phyloP scores from a whole-genome alignment of 495 filamentous ascomycete genomes.

The Penicillium bovifimosum region DNA sequence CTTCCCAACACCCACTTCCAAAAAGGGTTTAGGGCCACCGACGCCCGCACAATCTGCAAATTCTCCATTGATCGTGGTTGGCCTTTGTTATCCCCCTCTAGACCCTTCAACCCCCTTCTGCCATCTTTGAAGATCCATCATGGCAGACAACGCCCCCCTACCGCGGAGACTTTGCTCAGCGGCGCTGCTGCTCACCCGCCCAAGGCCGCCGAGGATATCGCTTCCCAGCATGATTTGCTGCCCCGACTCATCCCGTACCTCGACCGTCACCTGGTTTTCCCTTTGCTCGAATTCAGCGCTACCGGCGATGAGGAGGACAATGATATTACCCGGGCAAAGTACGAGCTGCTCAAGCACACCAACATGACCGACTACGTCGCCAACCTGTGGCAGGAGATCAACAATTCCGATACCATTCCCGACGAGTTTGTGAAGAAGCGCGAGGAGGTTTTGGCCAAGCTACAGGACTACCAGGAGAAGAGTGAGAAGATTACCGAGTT shows the following conservation, averaged over 20 bases:
- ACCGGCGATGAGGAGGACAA: slow-evolving; percentile 53
- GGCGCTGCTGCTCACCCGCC: slow-evolving; percentile 43
- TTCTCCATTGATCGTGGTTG: slow-evolving; percentile 24
- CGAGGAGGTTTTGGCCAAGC: slow-evolving; percentile 76
- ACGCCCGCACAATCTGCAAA: slow-evolving; percentile 39
- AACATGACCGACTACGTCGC: slow-evolving; percentile 98
- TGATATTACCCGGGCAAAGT: slow-evolving; percentile 77
- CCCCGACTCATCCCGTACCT: slow-evolving; percentile 86
- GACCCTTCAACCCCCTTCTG: slow-evolving; percentile 12
- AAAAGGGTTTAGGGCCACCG: slow-evolving; percentile 34
- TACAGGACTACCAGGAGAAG: slow-evolving; percentile 77
- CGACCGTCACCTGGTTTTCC: slow-evolving; percentile 93
- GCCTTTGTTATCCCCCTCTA: slow-evolving; percentile 14
- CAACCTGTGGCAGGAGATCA: slow-evolving; percentile 77
- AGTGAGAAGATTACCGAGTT: slow-evolving; percentile 80
- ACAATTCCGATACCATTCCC: slow-evolving; percentile 70
- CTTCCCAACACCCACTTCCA: slow-evolving; percentile 18
- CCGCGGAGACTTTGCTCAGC: slow-evolving; percentile 51
- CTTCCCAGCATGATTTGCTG: slow-evolving; percentile 71
- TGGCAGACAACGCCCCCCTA: slow-evolving; percentile 61
- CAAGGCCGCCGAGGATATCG: slow-evolving; percentile 49
- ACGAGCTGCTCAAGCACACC: slow-evolving; percentile 85
- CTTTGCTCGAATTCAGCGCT: slow-evolving; percentile 78
- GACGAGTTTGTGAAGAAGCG: slow-evolving; percentile 81
- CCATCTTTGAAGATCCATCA: slow-evolving; percentile 32